A percentile compares a stretch with the other conserved stretches of the same genome.
These are phyloP conservation scores for Tarenaya hassleriana DNA, from an alignment of 345 rosid genomes.

Conservation along the genomic window DNA sequence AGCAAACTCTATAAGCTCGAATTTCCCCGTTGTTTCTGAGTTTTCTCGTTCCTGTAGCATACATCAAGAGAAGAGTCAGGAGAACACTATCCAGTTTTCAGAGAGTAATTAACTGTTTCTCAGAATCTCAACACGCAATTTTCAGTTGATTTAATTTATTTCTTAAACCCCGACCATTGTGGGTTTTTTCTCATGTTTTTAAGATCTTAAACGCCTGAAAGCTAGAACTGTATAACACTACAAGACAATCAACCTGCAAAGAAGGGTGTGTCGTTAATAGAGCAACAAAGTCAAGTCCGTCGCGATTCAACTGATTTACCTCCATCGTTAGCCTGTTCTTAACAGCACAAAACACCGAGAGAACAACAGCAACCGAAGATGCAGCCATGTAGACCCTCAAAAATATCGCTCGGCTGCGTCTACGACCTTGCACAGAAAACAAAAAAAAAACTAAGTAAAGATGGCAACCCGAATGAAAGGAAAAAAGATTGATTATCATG, in stretches of 20 bases:
- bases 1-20: slow-evolving; percentile 30
- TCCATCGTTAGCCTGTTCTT: slow-evolving; percentile 33
- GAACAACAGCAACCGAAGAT: slow-evolving; percentile 33
- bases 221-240: too few relatives aligned
- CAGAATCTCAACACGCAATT: not conserved
- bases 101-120: not conserved
- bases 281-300: slow-evolving; percentile 6
- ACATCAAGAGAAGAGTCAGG: slow-evolving; percentile 1
- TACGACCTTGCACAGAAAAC: slow-evolving; percentile 39
- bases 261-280: too few relatives aligned
- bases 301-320: slow-evolving; percentile 24
- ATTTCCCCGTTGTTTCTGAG: slow-evolving; percentile 31
- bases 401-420: slow-evolving; percentile 39
- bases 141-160: too few relatives aligned
- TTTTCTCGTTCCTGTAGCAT: slow-evolving; percentile 23
- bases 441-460: slow-evolving; percentile 8
- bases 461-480: slow-evolving; percentile 7
- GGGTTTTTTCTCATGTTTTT: too few relatives aligned
- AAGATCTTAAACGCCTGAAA: too few relatives aligned
- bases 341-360: slow-evolving; percentile 33
- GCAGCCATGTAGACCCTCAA: slow-evolving; percentile 41
- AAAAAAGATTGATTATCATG: not conserved
- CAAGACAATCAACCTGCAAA: too few relatives aligned
- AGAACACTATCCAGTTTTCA: slow-evolving; percentile 14
- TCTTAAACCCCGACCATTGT: too few relatives aligned